Evolutionary conservation across 108 stramenopile species (phyloP).

Genomic region (Poteriospumella lacustris): DNA sequence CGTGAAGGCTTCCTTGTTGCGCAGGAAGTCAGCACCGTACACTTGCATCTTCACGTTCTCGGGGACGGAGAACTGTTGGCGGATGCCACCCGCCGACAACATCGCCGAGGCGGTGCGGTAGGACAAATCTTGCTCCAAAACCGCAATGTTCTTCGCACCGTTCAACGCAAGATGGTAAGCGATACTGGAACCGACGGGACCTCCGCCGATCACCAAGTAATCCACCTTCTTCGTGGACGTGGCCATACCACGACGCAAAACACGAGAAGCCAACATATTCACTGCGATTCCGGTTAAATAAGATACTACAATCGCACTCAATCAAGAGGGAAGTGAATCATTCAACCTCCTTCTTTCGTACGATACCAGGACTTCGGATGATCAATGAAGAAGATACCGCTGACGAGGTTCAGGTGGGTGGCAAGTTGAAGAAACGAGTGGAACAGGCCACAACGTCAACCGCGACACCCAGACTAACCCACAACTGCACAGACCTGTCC

Average conservation of each 20-base stretch:
- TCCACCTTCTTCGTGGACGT: constrained; percentile 58
- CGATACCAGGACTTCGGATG: too few species aligned
- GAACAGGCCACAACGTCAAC: too few species aligned
- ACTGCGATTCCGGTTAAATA: too few species aligned
- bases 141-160: constrained; percentile 38
- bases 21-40: constrained; percentile 63
- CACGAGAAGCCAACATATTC: neutral
- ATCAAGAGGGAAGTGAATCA: too few species aligned
- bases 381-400: too few species aligned
- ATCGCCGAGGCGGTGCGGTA: constrained; percentile 55
- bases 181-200: constrained; percentile 60
- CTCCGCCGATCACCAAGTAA: constrained; percentile 62
- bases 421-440: too few species aligned
- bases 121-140: constrained; percentile 63
- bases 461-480: too few species aligned
- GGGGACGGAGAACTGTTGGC: constrained; percentile 58
- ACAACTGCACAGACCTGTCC: too few species aligned
- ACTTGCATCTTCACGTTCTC: constrained; percentile 65
- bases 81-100: constrained; percentile 64
- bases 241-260: neutral
- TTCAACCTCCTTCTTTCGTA: too few species aligned
- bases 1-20: constrained; percentile 29
- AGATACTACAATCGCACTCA: too few species aligned
- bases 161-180: constrained; percentile 60
- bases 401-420: too few species aligned